Evolutionary conservation across 768 basidiomycete species (phyloP), one percentile per base, ranked within the genome.

Genomic region (Amanita rimosa): DNA sequence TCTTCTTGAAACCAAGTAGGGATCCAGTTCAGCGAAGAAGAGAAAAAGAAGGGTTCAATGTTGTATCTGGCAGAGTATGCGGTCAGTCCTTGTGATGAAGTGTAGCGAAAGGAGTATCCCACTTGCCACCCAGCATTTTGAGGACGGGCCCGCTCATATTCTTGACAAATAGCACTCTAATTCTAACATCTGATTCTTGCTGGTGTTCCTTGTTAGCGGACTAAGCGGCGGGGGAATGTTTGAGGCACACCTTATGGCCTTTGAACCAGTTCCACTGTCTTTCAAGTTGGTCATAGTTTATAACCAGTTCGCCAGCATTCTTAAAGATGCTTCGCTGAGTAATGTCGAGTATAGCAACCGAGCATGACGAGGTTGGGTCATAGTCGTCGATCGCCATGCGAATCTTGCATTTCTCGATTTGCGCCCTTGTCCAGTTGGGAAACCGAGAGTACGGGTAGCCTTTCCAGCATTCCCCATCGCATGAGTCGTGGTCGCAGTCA

Each of bases 41-140:
- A 79, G 54, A 75, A 83, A 61, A 79, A 83, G 58, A 81, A 83
- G 0, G 81, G 81, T 53, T 83, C 81, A 43, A 82, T 72, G 34
- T 71, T 67, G 54, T 73, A 78, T 56, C 79, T 29, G 10, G 29
- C 29, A 29, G 9, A 29, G 29, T 29, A 29, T 3, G 29, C 10
- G 73, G 26, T 10, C 34, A 29, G 11, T n/a, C 10, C 31, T 36
- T 6, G 17, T 26, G 19, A 16, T 21, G 11, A 14, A 33, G 21
- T 14, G 22, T 27, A 2, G 31, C 1, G 13, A 26, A 33, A 13
- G 19, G 33, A 47, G 13, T 9, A 9, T 11, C 67, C 44, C 52
- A 79, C 80, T 58, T 76, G 35, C 73, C 66, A 8, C 81, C 81
- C 6, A 83, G 62, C 76, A 81, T 81, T 59, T 78, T 73, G 31